Evolutionary conservation across 108 stramenopile genomes (phyloP).

Genomic region (Pseudonitzschia delicatissima): DNA sequence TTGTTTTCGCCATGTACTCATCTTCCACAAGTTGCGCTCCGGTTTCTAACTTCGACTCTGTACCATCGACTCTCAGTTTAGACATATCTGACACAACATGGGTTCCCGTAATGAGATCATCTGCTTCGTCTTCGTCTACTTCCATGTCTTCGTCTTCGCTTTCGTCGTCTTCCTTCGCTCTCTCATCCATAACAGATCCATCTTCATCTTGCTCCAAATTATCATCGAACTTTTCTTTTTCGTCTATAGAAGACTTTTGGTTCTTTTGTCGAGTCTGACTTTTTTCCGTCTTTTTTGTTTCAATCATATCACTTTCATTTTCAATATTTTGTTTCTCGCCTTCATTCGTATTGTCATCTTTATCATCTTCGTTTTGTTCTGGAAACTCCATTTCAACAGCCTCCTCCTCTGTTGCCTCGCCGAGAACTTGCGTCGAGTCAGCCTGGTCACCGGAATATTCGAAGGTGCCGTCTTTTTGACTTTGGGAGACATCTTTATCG

Average conservation of each 20-base stretch:
- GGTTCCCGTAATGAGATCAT: slow-evolving; percentile 27
- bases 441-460: slow-evolving; percentile 65
- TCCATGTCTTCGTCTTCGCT: slow-evolving; percentile 39
- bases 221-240: slow-evolving; percentile 12
- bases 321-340: slow-evolving; percentile 15
- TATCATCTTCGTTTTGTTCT: slow-evolving; percentile 45
- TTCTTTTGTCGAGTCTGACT: slow-evolving; percentile 2
- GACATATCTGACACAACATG: slow-evolving; percentile 47
- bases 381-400: slow-evolving; percentile 38
- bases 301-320: slow-evolving; percentile 11
- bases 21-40: slow-evolving; percentile 27
- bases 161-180: slow-evolving; percentile 36
- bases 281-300: slow-evolving; percentile 2
- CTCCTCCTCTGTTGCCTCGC: slow-evolving; percentile 48
- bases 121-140: slow-evolving; percentile 12
- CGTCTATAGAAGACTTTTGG: background rate
- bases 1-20: slow-evolving; percentile 41
- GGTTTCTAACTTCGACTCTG: background rate
- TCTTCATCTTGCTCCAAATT: slow-evolving; percentile 16
- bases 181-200: slow-evolving; percentile 16
- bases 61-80: slow-evolving; percentile 31
- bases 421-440: slow-evolving; percentile 80
- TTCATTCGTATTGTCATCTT: slow-evolving; percentile 35
- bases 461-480: slow-evolving; percentile 56
- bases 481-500: slow-evolving; percentile 28